Percentiles rank a stretch among this genome's conserved stretches.
Evolutionary conservation across 805 yeast species (phyloP).

Genomic region (Wickerhamomyces pijperi): DNA sequence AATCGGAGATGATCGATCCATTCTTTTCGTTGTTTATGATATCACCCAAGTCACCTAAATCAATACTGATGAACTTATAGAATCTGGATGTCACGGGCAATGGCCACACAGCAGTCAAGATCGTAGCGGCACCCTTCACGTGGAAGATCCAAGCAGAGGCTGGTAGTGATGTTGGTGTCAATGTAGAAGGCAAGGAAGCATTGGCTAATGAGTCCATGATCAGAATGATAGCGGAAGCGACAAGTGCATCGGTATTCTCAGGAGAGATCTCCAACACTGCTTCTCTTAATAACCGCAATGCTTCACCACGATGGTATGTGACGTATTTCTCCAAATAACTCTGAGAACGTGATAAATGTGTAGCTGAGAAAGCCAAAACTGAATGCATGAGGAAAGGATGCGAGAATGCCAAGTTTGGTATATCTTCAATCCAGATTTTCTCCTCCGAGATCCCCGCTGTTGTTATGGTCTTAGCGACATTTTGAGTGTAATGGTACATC

Average conservation of each 20-base stretch:
- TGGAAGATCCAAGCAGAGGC: conserved; percentile 97
- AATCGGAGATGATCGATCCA: conserved; percentile 33
- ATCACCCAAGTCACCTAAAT: conserved; percentile 81
- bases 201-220: conserved; percentile 93
- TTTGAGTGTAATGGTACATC: conserved; percentile 79
- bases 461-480: conserved; percentile 78
- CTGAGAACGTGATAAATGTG: conserved; percentile 74
- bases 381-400: conserved; percentile 91
- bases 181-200: conserved; percentile 44
- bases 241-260: conserved; percentile 85
- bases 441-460: conserved; percentile 84
- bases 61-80: conserved; percentile 69
- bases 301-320: conserved; percentile 80
- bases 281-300: conserved; percentile 66
- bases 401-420: conserved; percentile 79
- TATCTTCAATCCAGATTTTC: conserved; percentile 78
- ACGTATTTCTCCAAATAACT: conserved; percentile 71
- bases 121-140: conserved; percentile 94
- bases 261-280: conserved; percentile 78
- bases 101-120: conserved; percentile 94
- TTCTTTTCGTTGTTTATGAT: conserved; percentile 25
- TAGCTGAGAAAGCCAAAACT: conserved; percentile 81
- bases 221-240: conserved; percentile 79
- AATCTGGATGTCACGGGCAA: conserved; percentile 57
- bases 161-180: conserved; percentile 46